Evolutionary conservation across 176 grass and related monocot genomes (phyloP).

Genomic region (Puccinellia tenuiflora): DNA sequence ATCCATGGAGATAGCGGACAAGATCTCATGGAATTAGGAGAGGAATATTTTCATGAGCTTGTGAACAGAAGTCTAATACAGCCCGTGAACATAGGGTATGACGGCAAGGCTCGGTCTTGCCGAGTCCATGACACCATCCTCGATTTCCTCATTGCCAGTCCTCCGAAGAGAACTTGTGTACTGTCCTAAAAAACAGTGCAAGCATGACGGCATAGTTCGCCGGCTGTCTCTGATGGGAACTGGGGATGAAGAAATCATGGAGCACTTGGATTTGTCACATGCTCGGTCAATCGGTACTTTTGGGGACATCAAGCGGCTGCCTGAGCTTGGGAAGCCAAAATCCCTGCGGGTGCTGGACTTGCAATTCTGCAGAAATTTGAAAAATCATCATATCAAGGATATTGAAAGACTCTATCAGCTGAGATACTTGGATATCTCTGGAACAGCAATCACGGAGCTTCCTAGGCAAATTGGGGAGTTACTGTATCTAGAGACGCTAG

Average conservation of each 20-base stretch:
- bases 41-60: conserved; percentile 23
- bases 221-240: not conserved
- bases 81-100: not conserved
- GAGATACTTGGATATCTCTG: not conserved
- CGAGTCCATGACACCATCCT: conserved; percentile 28
- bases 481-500: not conserved
- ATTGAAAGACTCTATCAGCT: conserved; percentile 17
- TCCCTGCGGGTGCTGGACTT: conserved; percentile 4
- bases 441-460: not conserved
- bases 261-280: not conserved
- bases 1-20: not conserved
- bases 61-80: conserved; percentile 27
- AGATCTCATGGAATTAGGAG: not conserved
- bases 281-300: not conserved
- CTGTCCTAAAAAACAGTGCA: not conserved
- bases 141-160: conserved; percentile 19
- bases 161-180: conserved; percentile 8
- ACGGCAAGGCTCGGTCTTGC: not conserved
- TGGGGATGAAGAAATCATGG: not conserved
- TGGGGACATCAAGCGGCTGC: not conserved
- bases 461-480: not conserved
- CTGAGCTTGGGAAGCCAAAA: not conserved
- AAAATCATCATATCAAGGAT: not conserved
- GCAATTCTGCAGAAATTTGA: fast-evolving
- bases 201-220: not conserved